phyloP scores from a whole-genome alignment of 371 early-diverging fungal species.

The Mucor saturninus region DNA sequence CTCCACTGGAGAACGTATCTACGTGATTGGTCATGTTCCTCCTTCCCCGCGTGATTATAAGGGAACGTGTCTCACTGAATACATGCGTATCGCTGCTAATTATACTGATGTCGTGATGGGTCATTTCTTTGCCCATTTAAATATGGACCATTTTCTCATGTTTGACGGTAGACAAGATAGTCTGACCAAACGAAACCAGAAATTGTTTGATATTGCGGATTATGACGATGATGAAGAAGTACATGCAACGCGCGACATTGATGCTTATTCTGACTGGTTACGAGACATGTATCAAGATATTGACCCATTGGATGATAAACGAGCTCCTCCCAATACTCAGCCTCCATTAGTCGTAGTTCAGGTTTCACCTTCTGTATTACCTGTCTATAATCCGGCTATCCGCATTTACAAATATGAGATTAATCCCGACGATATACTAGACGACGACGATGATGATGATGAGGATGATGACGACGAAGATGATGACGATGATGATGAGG shows the following conservation, averaged over 20 bases:
- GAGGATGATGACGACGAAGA: slow-evolving; percentile 18
- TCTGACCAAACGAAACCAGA: not conserved
- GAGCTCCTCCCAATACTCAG: slow-evolving; percentile 7
- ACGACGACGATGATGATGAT: slow-evolving; percentile 14
- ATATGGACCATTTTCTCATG: slow-evolving; percentile 78
- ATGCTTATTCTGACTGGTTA: slow-evolving; percentile 41
- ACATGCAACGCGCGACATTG: slow-evolving; percentile 30
- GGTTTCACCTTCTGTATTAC: slow-evolving; percentile 77
- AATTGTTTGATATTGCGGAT: not conserved
- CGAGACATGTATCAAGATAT: slow-evolving; percentile 36
- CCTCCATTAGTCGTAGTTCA: slow-evolving; percentile 56
- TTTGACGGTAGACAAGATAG: slow-evolving; percentile 33
- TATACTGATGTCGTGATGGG: slow-evolving; percentile 70
- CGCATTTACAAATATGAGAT: slow-evolving; percentile 69
- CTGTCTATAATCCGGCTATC: slow-evolving; percentile 74
- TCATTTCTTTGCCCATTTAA: slow-evolving; percentile 83
- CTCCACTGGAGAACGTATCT: slow-evolving; percentile 34
- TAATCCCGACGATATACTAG: slow-evolving; percentile 20
- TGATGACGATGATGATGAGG: slow-evolving; percentile 1
- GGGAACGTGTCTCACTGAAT: slow-evolving; percentile 62
- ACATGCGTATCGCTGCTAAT: slow-evolving; percentile 59
- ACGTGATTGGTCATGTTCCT: slow-evolving; percentile 80
- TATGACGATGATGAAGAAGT: slow-evolving; percentile 21
- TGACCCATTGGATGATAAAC: slow-evolving; percentile 19
- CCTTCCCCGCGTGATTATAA: slow-evolving; percentile 72